These are phyloP conservation scores for Exserohilum rostratum DNA, from an alignment of 2,329 filamentous ascomycete genomes.

Conservation along the genomic window DNA sequence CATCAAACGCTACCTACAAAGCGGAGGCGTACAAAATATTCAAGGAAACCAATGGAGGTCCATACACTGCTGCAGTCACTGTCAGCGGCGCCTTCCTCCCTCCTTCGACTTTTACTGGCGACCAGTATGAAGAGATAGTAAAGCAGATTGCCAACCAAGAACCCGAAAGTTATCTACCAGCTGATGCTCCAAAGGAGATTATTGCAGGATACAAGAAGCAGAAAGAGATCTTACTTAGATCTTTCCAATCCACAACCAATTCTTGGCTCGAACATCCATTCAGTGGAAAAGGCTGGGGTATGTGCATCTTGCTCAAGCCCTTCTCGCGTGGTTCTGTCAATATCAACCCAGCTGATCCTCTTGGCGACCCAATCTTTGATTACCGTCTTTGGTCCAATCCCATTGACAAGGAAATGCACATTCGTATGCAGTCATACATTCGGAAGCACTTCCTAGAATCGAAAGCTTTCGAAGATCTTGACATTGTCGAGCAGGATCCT, in stretches of 20 bases:
- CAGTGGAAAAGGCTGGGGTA: conserved; percentile 11
- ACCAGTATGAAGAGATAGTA: not conserved
- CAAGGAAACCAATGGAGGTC: not conserved
- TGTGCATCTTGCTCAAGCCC: not conserved
- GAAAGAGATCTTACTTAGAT: not conserved
- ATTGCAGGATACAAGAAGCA: conserved; percentile 26
- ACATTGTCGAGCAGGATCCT: conserved; percentile 15
- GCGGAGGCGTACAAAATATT: not conserved
- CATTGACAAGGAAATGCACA: conserved; percentile 33
- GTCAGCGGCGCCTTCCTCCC: not conserved
- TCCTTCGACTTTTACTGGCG: not conserved
- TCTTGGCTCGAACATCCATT: conserved; percentile 31
- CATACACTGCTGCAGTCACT: not conserved
- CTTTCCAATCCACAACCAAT: conserved; percentile 15
- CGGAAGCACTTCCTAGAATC: not conserved
- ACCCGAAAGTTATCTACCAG: conserved; percentile 17
- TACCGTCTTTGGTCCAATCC: conserved; percentile 38
- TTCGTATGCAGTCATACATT: conserved; percentile 17
- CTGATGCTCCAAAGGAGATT: conserved; percentile 5
- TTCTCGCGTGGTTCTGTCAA: conserved; percentile 36
- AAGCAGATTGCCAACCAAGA: conserved; percentile 10
- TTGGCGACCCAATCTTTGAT: conserved; percentile 22
- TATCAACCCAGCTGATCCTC: conserved; percentile 36
- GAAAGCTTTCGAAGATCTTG: conserved; percentile 16
- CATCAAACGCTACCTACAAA: not conserved